A percentile compares a stretch with the other conserved stretches of the same genome.
phyloP scores from a whole-genome alignment of 768 basidiomycete species.

The Trametes sanguinea region DNA sequence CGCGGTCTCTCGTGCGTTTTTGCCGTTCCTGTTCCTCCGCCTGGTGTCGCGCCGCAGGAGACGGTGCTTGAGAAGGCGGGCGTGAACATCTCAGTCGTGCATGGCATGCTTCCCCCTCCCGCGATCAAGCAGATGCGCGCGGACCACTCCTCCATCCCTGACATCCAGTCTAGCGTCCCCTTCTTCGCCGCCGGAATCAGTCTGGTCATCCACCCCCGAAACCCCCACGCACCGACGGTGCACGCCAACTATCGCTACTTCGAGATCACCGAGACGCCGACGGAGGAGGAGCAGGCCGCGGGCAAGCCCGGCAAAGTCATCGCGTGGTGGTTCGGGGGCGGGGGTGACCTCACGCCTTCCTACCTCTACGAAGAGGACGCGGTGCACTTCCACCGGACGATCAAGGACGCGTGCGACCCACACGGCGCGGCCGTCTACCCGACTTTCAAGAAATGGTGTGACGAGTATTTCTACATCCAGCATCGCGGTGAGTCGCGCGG shows the following conservation, averaged over 20 bases:
- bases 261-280: constrained; percentile 68
- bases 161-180: constrained; percentile 65
- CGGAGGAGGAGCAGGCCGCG: constrained; percentile 24
- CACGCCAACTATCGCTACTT: constrained; percentile 99
- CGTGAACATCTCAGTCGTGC: constrained; percentile 90
- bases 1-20: constrained; percentile 89
- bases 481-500: constrained; percentile 88
- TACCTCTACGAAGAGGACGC: constrained; percentile 91
- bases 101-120: constrained; percentile 83
- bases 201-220: constrained; percentile 91
- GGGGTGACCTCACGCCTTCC: constrained; percentile 90
- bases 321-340: constrained; percentile 99
- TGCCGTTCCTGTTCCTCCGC: constrained; percentile 47
- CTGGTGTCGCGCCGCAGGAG: constrained; percentile 31
- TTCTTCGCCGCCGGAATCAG: constrained; percentile 94
- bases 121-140: constrained; percentile 95
- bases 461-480: constrained; percentile 93
- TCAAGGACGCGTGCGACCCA: constrained; percentile 74
- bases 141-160: constrained; percentile 79
- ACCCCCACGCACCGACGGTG: constrained; percentile 91
- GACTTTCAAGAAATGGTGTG: constrained; percentile 93
- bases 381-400: constrained; percentile 77
- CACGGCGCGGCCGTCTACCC: constrained; percentile 72
- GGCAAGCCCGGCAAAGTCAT: constrained; percentile 53
- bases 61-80: constrained; percentile 92